phyloP scores from a whole-genome alignment of 768 basidiomycete genomes.

The Suillus placidus region DNA sequence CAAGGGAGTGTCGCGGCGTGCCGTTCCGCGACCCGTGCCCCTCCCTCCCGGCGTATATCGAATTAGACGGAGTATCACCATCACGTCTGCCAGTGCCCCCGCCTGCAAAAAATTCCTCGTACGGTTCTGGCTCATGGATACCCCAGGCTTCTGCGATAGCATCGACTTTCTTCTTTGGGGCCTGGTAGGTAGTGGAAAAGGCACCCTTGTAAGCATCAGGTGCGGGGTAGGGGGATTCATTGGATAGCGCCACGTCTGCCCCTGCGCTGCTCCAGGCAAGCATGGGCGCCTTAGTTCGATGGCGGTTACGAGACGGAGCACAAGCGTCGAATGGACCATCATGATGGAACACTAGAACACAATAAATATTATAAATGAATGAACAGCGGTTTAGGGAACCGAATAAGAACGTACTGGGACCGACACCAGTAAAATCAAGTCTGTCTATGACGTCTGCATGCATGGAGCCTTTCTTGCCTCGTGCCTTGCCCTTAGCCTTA shows the following conservation, averaged over 20 bases:
- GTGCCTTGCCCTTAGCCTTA: slow-evolving; percentile 51
- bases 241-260: slow-evolving; percentile 44
- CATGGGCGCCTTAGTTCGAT: slow-evolving; percentile 81
- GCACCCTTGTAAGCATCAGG: slow-evolving; percentile 41
- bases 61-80: slow-evolving; percentile 63
- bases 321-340: slow-evolving; percentile 93
- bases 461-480: slow-evolving; percentile 70
- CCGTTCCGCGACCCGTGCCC: slow-evolving; percentile 39
- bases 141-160: slow-evolving; percentile 94
- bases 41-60: slow-evolving; percentile 70
- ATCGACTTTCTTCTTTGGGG: slow-evolving; percentile 83
- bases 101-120: slow-evolving; percentile 86
- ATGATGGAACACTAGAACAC: slow-evolving; percentile 78
- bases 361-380: slow-evolving; percentile 21
- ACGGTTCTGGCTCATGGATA: slow-evolving; percentile 89
- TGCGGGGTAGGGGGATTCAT: slow-evolving; percentile 54
- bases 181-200: slow-evolving; percentile 54
- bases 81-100: slow-evolving; percentile 55
- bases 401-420: slow-evolving; percentile 63
- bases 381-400: background rate
- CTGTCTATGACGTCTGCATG: slow-evolving; percentile 92
- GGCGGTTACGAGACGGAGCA: slow-evolving; percentile 85
- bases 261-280: slow-evolving; percentile 64
- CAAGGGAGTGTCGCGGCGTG: slow-evolving; percentile 39
- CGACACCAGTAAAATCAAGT: slow-evolving; percentile 83